Conservation (phyloP, 106 monocot species). For the Acanthochlamys bracteata region DNA sequence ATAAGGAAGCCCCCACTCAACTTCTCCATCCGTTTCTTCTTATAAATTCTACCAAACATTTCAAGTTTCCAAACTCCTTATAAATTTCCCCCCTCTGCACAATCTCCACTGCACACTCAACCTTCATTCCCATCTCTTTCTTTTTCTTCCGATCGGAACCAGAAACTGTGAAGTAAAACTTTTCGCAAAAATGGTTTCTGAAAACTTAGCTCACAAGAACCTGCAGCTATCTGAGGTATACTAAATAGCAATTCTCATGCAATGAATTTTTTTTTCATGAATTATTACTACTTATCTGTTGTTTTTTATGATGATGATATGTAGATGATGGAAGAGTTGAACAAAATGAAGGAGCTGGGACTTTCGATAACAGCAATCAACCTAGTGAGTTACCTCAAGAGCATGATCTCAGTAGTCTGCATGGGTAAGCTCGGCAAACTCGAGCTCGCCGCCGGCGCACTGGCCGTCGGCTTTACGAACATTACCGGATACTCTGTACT, state of each 20-base stretch:
- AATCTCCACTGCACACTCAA: too few relatives aligned
- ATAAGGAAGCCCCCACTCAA: too few relatives aligned
- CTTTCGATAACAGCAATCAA: slow-evolving; percentile 38
- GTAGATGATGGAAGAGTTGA: slow-evolving; percentile 40
- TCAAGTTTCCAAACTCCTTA: too few relatives aligned
- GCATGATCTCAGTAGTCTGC: slow-evolving; percentile 49
- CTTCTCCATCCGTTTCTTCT: too few relatives aligned
- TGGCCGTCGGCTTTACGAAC: slow-evolving; percentile 63
- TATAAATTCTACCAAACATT: too few relatives aligned
- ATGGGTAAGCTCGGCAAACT: slow-evolving; percentile 33
- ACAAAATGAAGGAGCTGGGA: slow-evolving; percentile 28
- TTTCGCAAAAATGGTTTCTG: too few relatives aligned
- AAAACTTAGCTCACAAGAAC: too few relatives aligned
- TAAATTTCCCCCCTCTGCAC: too few relatives aligned
- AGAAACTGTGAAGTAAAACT: too few relatives aligned
- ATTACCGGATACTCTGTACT: slow-evolving; percentile 71
- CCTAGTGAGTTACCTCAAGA: slow-evolving; percentile 32
- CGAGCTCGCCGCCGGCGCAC: slow-evolving; percentile 49
- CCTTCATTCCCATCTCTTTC: too few relatives aligned
- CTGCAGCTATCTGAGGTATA: slow-evolving; percentile 36
- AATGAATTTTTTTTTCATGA: not conserved
- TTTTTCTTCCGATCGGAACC: too few relatives aligned
- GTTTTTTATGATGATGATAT: not conserved
- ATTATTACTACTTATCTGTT: not conserved
- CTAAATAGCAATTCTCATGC: too few relatives aligned